Base-by-base conservation (phyloP, 768 basidiomycete species). In the Phaffia australis region DNA sequence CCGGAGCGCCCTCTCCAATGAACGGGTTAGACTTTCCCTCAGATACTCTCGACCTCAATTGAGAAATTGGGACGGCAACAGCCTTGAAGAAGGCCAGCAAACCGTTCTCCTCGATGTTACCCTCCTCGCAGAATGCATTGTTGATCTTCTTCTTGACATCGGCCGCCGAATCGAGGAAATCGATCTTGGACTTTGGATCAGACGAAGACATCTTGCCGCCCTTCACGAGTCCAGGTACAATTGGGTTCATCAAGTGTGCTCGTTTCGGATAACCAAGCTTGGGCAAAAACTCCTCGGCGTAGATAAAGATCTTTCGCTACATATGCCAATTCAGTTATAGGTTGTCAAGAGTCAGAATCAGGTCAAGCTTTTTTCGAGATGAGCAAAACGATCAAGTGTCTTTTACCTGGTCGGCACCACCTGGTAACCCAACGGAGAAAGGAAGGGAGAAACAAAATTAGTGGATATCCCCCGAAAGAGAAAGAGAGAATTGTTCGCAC, bases 151-250 rank as follows among this genome's bases (percentile, higher is more conserved):
- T 85, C 73, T 87, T 85, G 58, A 97, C 83, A 51, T 80, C 82
- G 32, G 88, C 87, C 0, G 92, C 85, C 3, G 84, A 75, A 76
- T 98, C 94, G 69, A 99, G 84, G 77, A 98, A 89, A 79, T 99
- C 95, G 75, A 98, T 94, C 78, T 99, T 99, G 70, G 88, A 92
- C 75, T 95, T 89, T 35, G 91, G 91, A 72, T 98, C 94, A 0
- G 94, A 98, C 1, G 92, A 87, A 19, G 92, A 95, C 95, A 99
- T 98, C 75, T 99, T 99, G 21, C 90, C 89, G 42, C 93, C 93
- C 52, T 85, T 85, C 32, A 59, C 49, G 46, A 95, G 81, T 54
- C 93, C 92, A 35, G 93, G 92, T 0, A 98, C 90, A 93, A 98
- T 98, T 46, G 83, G 80, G 78, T 97, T 99, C 95, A 99, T 99